A percentile compares a stretch with the other conserved stretches of the same genome.
These are phyloP conservation scores for Scutellospora calospora DNA, from an alignment of 371 early-diverging fungal species.

Conservation along the genomic window DNA sequence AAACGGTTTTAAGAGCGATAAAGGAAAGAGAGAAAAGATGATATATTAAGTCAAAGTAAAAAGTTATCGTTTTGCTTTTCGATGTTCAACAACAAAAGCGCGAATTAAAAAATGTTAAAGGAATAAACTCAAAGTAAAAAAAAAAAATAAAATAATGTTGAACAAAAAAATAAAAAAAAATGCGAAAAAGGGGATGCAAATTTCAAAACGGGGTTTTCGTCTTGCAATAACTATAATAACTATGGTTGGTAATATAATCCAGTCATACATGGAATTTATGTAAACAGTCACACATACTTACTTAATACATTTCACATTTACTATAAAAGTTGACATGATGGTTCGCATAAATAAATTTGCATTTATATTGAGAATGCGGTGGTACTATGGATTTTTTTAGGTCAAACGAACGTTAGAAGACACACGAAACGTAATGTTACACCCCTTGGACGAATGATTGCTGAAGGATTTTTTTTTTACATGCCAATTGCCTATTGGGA, in stretches of 20 bases:
- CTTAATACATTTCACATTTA: no score
- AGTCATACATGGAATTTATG: no score
- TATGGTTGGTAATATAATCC: no score
- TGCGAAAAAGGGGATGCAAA: not conserved
- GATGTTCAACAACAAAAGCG: constrained; percentile 40
- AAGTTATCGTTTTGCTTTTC: constrained; percentile 22
- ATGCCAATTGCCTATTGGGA: no score
- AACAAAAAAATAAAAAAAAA: not conserved
- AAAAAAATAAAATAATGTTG: not conserved
- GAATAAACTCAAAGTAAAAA: not conserved
- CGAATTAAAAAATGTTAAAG: not conserved
- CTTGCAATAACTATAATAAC: not conserved
- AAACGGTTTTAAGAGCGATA: not conserved
- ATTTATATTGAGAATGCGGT: not conserved
- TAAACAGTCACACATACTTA: no score
- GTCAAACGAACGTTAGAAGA: not conserved
- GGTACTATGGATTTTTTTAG: not conserved
- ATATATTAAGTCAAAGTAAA: not conserved
- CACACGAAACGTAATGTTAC: not conserved
- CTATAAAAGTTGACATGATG: not conserved
- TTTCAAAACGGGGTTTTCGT: not conserved
- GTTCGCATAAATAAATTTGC: constrained; percentile 3
- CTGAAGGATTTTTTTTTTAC: not conserved
- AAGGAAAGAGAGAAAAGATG: not conserved
- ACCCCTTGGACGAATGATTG: not conserved